Percentiles rank a stretch among this genome's conserved stretches.
Evolutionary conservation across 1,139 yeast species (phyloP).

Genomic region (Candida tropicalis): DNA sequence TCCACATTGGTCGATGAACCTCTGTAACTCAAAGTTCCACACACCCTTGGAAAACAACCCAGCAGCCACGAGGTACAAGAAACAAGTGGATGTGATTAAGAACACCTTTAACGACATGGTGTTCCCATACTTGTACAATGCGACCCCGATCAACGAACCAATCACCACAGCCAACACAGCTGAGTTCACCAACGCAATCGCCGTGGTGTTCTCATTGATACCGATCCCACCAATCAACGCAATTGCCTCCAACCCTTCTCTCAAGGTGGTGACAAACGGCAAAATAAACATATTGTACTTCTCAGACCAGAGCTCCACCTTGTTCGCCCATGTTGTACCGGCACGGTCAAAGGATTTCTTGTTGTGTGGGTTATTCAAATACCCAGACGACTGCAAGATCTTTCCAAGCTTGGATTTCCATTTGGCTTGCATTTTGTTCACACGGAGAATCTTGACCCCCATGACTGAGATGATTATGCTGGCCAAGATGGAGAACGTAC

Average conservation of each 20-base stretch:
- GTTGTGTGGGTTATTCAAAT: slow-evolving; percentile 14
- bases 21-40: slow-evolving; percentile 48
- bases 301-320: slow-evolving; percentile 27
- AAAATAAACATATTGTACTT: slow-evolving; percentile 44
- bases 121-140: slow-evolving; percentile 46
- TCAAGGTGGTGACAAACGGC: slow-evolving; percentile 47
- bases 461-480: slow-evolving; percentile 46
- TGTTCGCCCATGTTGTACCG: slow-evolving; percentile 12
- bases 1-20: slow-evolving; percentile 41
- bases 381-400: background rate
- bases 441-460: slow-evolving; percentile 48
- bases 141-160: slow-evolving; percentile 38
- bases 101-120: slow-evolving; percentile 45
- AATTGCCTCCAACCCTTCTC: slow-evolving; percentile 53
- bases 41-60: slow-evolving; percentile 50
- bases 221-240: slow-evolving; percentile 53
- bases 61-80: slow-evolving; percentile 47
- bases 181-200: slow-evolving; percentile 36
- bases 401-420: slow-evolving; percentile 70
- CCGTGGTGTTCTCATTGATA: slow-evolving; percentile 41
- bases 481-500: slow-evolving; percentile 45
- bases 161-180: slow-evolving; percentile 31
- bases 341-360: slow-evolving; percentile 14
- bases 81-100: slow-evolving; percentile 41
- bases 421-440: slow-evolving; percentile 68